A percentile compares a stretch with the other conserved stretches of the same genome.
Conservation (phyloP, 2,329 filamentous ascomycete species). For the Zelopaecilomyces penicillatus region DNA sequence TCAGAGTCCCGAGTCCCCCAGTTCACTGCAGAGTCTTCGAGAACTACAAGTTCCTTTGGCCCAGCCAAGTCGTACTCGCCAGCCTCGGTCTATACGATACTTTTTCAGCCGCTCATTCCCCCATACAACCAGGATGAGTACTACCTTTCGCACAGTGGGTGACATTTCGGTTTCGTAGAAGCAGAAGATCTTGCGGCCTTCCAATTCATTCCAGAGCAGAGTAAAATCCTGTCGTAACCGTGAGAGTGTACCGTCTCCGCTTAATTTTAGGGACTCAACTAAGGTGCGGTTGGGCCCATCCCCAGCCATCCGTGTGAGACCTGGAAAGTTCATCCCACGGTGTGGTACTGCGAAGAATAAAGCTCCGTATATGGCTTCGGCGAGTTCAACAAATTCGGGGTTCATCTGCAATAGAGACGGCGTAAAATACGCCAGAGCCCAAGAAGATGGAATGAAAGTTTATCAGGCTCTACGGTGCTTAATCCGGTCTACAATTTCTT, state of each 20-base stretch:
- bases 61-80: constrained; percentile 16
- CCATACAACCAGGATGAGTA: neutral
- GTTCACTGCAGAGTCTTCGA: constrained; percentile 16
- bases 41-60: constrained; percentile 13
- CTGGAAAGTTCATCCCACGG: constrained; percentile 8
- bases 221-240: constrained; percentile 5
- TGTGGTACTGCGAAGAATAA: constrained; percentile 11
- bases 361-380: constrained; percentile 5
- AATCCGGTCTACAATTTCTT: too few relatives aligned
- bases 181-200: constrained; percentile 13
- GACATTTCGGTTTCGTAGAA: constrained; percentile 19
- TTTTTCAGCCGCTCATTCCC: neutral
- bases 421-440: too few relatives aligned
- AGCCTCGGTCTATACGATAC: constrained; percentile 7
- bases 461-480: too few relatives aligned
- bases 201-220: constrained; percentile 6
- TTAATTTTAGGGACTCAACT: constrained; percentile 7
- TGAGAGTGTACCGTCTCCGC: neutral
- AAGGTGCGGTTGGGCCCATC: constrained; percentile 8
- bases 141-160: constrained; percentile 13
- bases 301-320: constrained; percentile 7
- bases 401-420: too few relatives aligned
- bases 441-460: too few relatives aligned
- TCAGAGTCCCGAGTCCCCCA: constrained; percentile 15
- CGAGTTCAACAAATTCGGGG: neutral